Conservation (phyloP, 495 filamentous ascomycete genomes). For the Penicillium arizonense region DNA sequence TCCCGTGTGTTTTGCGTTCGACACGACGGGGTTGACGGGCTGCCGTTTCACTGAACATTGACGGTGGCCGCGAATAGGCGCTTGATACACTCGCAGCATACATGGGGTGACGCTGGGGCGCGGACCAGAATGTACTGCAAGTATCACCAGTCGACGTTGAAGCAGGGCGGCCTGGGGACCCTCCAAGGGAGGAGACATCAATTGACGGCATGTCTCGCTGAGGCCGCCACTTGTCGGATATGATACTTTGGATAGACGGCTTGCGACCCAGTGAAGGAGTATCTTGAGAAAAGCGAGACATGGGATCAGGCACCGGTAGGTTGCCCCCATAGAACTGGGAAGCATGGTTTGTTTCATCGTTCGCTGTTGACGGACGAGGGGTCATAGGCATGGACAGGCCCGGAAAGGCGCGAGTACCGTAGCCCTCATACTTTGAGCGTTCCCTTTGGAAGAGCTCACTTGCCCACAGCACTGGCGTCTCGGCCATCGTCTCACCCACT, state of each 20-base stretch:
- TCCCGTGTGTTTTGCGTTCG: slow-evolving; percentile 46
- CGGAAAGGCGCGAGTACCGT: slow-evolving; percentile 44
- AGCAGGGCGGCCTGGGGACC: slow-evolving; percentile 50
- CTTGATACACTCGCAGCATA: slow-evolving; percentile 59
- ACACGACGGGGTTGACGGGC: slow-evolving; percentile 31
- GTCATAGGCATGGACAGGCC: slow-evolving; percentile 42
- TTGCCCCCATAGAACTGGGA: slow-evolving; percentile 27
- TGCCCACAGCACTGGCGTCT: slow-evolving; percentile 88
- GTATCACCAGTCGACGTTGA: slow-evolving; percentile 72
- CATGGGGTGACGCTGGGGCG: slow-evolving; percentile 62
- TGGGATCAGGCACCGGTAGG: slow-evolving; percentile 43
- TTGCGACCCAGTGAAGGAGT: slow-evolving; percentile 35
- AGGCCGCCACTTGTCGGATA: slow-evolving; percentile 62
- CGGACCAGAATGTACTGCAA: slow-evolving; percentile 84
- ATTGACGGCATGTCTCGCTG: slow-evolving; percentile 43
- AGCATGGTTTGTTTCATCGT: slow-evolving; percentile 43
- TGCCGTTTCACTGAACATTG: slow-evolving; percentile 42
- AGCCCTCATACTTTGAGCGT: slow-evolving; percentile 70
- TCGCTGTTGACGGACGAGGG: slow-evolving; percentile 51
- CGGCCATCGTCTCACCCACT: slow-evolving; percentile 80
- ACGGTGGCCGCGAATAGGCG: slow-evolving; percentile 47
- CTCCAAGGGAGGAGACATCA: slow-evolving; percentile 55
- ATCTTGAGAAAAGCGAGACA: slow-evolving; percentile 36
- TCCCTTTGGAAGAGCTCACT: slow-evolving; percentile 85
- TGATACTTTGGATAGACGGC: slow-evolving; percentile 61